phyloP scores from a whole-genome alignment of 306 rosid genomes.

The Citrullus mucosospermus region DNA sequence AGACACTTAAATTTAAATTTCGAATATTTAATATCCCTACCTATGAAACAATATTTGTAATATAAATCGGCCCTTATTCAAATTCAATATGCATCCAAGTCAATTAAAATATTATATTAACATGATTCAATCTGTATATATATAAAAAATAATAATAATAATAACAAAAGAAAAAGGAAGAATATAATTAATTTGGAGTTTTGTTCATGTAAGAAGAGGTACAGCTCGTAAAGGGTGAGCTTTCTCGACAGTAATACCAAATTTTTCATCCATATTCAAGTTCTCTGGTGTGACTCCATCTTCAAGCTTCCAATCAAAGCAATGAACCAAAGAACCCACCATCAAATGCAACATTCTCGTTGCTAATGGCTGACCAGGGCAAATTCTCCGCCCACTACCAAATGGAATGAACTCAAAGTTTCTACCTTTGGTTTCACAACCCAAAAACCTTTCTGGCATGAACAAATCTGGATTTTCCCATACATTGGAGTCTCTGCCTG shows the following conservation, averaged over 20 bases:
- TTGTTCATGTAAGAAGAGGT: background rate
- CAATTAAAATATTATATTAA: too few relatives aligned
- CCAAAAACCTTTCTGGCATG: constrained; percentile 4
- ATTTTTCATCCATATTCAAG: constrained; percentile 17
- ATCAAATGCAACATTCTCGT: constrained; percentile 25
- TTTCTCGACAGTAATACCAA: constrained; percentile 9
- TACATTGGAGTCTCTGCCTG: background rate
- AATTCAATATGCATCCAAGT: too few relatives aligned
- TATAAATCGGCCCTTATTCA: too few relatives aligned
- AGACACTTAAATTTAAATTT: too few relatives aligned
- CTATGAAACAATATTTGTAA: too few relatives aligned
- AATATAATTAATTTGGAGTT: too few relatives aligned
- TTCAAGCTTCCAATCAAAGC: constrained; percentile 29
- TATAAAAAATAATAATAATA: too few relatives aligned
- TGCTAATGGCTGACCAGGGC: constrained; percentile 32
- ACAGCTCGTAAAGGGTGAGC: constrained; percentile 14
- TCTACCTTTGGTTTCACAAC: background rate
- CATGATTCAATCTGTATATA: too few relatives aligned
- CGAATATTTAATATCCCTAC: too few relatives aligned
- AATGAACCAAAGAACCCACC: constrained; percentile 28
- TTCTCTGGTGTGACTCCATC: constrained; percentile 7
- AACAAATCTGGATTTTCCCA: background rate
- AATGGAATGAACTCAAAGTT: constrained; percentile 30
- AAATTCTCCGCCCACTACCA: constrained; percentile 27
- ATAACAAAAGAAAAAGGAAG: too few relatives aligned